These are phyloP conservation scores for Paramecium primaurelia DNA, from an alignment of 73 alveolate species.

Conservation along the genomic window DNA sequence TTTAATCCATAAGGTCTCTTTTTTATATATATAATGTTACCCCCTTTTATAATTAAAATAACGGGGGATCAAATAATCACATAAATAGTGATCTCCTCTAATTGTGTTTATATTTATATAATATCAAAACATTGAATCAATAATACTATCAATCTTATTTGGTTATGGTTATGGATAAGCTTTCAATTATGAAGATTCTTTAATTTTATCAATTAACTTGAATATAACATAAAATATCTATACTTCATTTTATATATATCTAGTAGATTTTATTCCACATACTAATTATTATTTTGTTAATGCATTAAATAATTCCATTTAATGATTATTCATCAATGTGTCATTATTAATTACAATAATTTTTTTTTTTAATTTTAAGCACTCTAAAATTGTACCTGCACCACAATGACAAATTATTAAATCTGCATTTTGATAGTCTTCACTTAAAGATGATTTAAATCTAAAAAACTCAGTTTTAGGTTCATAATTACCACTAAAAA, in stretches of 20 bases:
- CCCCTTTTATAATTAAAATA: neutral
- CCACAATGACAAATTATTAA: conserved; percentile 33
- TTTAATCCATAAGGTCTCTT: neutral
- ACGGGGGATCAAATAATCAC: neutral
- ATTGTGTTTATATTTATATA: too few relatives aligned
- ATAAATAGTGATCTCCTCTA: neutral
- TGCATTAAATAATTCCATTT: neutral
- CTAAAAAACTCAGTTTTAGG: conserved; percentile 8
- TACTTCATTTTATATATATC: neutral
- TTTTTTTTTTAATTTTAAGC: neutral
- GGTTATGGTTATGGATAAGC: neutral
- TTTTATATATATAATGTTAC: neutral
- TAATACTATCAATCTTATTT: neutral
- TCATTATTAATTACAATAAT: conserved; percentile 25
- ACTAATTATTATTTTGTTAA: neutral
- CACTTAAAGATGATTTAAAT: conserved; percentile 7
- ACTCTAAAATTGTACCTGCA: neutral
- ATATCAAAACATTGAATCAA: conserved; percentile 5
- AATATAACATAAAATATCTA: neutral
- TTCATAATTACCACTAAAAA: conserved; percentile 13
- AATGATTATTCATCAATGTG: neutral
- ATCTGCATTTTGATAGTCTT: neutral
- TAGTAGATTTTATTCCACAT: neutral
- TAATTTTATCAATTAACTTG: neutral
- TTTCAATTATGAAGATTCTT: neutral